These are phyloP conservation scores for Eucalyptus erythrocorys DNA, from an alignment of 345 rosid species.

Conservation along the genomic window DNA sequence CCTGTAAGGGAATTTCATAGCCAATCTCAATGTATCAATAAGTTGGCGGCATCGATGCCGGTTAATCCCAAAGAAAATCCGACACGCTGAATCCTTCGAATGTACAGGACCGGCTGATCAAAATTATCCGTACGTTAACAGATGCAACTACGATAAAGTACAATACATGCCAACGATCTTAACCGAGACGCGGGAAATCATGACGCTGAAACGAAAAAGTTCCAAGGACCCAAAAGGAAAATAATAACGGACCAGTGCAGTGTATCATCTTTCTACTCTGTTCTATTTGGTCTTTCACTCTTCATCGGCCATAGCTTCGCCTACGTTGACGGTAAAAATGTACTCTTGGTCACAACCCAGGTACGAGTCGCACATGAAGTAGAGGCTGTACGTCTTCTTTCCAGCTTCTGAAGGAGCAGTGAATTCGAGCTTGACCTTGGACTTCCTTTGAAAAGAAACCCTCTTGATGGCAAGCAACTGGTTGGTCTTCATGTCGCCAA, in stretches of 20 bases:
- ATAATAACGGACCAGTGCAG: neutral
- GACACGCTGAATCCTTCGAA: neutral
- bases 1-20: neutral
- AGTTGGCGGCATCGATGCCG: neutral
- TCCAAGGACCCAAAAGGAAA: neutral
- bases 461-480: constrained; percentile 86
- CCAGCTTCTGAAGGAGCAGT: constrained; percentile 57
- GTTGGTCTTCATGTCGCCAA: constrained; percentile 73
- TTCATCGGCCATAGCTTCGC: constrained; percentile 25
- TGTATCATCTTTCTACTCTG: neutral
- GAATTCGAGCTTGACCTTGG: constrained; percentile 74
- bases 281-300: neutral
- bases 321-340: constrained; percentile 42
- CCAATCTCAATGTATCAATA: neutral
- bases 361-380: constrained; percentile 87
- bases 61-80: neutral
- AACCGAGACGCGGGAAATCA: neutral
- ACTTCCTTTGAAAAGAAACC: constrained; percentile 66
- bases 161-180: neutral
- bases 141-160: neutral
- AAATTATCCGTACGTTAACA: neutral
- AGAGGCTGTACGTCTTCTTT: constrained; percentile 47
- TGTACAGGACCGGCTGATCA: neutral
- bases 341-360: constrained; percentile 92
- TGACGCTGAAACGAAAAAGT: neutral